Percentiles rank a stretch among this genome's conserved stretches.
These are phyloP conservation scores for Yarrowia keelungensis DNA, from an alignment of 805 yeast genomes.

Conservation along the genomic window DNA sequence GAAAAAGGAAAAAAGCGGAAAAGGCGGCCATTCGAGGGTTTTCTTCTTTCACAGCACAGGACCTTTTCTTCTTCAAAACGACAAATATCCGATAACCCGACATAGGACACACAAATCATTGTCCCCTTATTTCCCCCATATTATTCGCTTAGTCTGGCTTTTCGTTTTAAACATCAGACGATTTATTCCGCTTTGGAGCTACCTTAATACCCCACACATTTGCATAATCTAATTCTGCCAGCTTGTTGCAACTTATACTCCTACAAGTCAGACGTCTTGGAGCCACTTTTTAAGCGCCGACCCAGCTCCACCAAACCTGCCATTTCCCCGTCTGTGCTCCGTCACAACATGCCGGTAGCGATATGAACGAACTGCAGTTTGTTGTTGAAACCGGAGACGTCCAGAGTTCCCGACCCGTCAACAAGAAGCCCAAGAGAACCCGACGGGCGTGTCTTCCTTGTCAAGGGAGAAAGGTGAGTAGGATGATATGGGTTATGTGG, in stretches of 20 bases:
- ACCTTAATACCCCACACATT: constrained; percentile 34
- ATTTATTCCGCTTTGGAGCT: constrained; percentile 10
- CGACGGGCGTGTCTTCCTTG: constrained; percentile 45
- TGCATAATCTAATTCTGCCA: constrained; percentile 23
- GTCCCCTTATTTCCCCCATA: no score
- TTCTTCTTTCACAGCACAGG: neutral
- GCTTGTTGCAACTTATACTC: no score
- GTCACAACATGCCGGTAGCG: constrained; percentile 24
- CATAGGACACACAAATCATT: no score
- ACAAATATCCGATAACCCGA: no score
- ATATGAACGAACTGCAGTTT: constrained; percentile 37
- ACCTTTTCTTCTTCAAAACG: neutral
- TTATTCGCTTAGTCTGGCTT: neutral
- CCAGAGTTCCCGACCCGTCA: constrained; percentile 18
- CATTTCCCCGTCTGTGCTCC: neutral
- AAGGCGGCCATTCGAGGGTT: no score
- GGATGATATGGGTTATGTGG: neutral
- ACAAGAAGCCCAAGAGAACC: constrained; percentile 44
- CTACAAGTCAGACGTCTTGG: no score
- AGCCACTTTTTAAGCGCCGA: no score
- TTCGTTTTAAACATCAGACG: constrained; percentile 22
- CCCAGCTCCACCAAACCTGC: no score
- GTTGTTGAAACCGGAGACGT: constrained; percentile 34
- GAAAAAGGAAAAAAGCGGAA: no score
- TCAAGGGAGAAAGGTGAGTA: constrained; percentile 43